A percentile compares a stretch with the other conserved stretches of the same genome.
Evolutionary conservation across 2,329 filamentous ascomycete species (phyloP).

Genomic region (Lachnellula arida): DNA sequence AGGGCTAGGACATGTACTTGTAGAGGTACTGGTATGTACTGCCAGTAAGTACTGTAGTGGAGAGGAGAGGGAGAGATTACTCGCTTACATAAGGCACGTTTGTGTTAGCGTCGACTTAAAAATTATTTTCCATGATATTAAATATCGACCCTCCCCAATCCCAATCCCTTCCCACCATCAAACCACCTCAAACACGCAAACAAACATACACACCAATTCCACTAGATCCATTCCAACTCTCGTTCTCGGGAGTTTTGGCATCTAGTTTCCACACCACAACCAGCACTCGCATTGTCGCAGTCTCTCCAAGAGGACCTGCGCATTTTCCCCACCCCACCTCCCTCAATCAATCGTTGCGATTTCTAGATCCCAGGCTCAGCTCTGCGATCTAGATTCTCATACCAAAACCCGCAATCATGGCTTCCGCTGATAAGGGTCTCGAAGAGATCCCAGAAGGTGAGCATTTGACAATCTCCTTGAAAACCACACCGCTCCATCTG

Average conservation of each 20-base stretch:
- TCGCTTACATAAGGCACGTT: background rate
- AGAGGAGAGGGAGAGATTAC: too few relatives aligned
- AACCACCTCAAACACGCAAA: constrained; percentile 18
- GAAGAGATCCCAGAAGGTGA: constrained; percentile 95
- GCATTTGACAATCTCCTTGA: constrained; percentile 32
- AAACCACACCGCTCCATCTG: constrained; percentile 21
- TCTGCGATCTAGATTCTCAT: constrained; percentile 66
- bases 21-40: too few relatives aligned
- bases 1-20: too few relatives aligned
- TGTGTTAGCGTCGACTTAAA: constrained; percentile 3
- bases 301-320: constrained; percentile 30
- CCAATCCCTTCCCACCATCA: constrained; percentile 12
- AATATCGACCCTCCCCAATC: background rate
- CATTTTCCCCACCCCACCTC: constrained; percentile 26
- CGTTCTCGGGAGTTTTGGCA: constrained; percentile 42
- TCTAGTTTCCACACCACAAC: constrained; percentile 41
- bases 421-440: constrained; percentile 88
- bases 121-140: constrained; percentile 9
- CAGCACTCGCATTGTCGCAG: constrained; percentile 25
- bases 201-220: constrained; percentile 10
- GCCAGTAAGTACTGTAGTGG: too few relatives aligned
- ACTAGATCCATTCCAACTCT: constrained; percentile 33
- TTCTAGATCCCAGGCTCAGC: constrained; percentile 69
- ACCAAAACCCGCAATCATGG: constrained; percentile 81
- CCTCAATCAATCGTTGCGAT: constrained; percentile 33